These are phyloP conservation scores for Vitis hybrid DNA, from an alignment of 177 flowering plant species.

Conservation along the genomic window DNA sequence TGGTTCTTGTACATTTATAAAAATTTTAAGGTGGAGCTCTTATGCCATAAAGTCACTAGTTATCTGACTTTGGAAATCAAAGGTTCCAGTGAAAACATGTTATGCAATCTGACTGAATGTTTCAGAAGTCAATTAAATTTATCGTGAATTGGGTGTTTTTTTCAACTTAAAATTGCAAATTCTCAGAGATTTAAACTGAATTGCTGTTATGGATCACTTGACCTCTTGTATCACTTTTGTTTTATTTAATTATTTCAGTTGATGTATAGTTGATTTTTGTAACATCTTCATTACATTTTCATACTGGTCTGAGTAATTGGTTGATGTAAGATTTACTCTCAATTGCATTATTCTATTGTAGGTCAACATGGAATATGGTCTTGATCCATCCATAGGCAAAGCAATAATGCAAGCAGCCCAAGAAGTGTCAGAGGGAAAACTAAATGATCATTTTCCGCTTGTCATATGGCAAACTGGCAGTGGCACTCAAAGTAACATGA, in stretches of 20 bases:
- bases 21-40: no score
- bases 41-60: no score
- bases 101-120: no score
- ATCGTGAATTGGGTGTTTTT: no score
- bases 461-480: constrained; percentile 99
- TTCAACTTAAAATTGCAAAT: no score
- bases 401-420: constrained; percentile 97
- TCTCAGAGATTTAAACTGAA: no score
- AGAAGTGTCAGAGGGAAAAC: constrained; percentile 94
- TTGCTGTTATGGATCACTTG: no score
- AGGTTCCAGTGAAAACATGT: no score
- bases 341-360: constrained; percentile 19
- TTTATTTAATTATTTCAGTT: not conserved
- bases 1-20: no score
- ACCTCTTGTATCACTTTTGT: not conserved
- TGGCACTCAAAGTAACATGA: constrained; percentile 99
- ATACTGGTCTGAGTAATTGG: not conserved
- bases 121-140: no score
- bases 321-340: not conserved
- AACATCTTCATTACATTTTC: not conserved
- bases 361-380: constrained; percentile 99
- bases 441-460: constrained; percentile 92
- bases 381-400: constrained; percentile 87
- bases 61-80: no score
- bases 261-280: not conserved